Evolutionary conservation across 495 filamentous ascomycete species (phyloP).

Genomic region (Hypoxylon subgilvum): DNA sequence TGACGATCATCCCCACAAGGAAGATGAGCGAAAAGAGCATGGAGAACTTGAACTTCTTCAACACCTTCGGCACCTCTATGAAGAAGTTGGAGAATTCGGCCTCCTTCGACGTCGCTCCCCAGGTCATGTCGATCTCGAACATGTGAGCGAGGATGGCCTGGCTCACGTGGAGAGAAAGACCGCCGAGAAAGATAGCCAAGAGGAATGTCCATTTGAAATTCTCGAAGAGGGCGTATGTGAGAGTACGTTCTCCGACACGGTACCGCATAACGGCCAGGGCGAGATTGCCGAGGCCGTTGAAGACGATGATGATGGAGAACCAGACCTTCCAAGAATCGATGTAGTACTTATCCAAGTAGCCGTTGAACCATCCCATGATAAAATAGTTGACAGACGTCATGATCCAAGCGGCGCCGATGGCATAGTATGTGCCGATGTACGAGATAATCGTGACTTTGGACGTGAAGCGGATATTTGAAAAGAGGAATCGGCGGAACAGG

Average conservation of each 20-base stretch:
- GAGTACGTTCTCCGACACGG: conserved; percentile 64
- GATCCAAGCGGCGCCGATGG: conserved; percentile 79
- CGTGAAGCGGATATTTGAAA: conserved; percentile 74
- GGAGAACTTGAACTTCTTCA: conserved; percentile 78
- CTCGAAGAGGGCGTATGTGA: conserved; percentile 64
- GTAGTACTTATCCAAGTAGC: conserved; percentile 76
- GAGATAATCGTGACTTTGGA: conserved; percentile 82
- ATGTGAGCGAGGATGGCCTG: conserved; percentile 72
- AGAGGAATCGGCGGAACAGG: conserved; percentile 73
- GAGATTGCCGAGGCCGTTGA: conserved; percentile 71
- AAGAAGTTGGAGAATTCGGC: conserved; percentile 79
- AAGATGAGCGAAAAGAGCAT: conserved; percentile 68
- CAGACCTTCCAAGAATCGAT: conserved; percentile 78
- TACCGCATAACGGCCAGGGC: conserved; percentile 71
- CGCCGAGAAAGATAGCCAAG: conserved; percentile 72
- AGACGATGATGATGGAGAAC: conserved; percentile 74
- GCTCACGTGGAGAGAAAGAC: conserved; percentile 70
- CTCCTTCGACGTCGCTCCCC: conserved; percentile 75
- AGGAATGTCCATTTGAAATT: conserved; percentile 77
- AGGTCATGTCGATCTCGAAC: conserved; percentile 76
- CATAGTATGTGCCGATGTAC: conserved; percentile 89
- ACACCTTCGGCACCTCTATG: conserved; percentile 76
- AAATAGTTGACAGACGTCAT: conserved; percentile 81
- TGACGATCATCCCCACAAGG: conserved; percentile 69
- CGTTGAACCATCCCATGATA: conserved; percentile 76